Conservation (phyloP, 805 yeast species). For the Alloascoidea hylecoeti region DNA sequence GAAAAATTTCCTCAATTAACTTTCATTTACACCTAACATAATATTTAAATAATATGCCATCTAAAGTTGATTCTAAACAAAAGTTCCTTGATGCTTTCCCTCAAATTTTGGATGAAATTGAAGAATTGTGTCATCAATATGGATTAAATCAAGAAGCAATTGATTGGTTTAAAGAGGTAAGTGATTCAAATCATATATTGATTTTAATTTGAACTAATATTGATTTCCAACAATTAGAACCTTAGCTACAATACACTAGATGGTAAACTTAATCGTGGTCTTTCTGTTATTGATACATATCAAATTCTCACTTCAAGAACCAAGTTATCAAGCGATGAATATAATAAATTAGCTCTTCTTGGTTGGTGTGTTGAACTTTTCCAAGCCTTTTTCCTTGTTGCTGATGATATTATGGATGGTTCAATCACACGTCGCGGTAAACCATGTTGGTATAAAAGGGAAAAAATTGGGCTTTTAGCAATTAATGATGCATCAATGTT, state of each 20-base stretch:
- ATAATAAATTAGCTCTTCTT: slow-evolving; percentile 70
- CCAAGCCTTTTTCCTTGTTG: slow-evolving; percentile 93
- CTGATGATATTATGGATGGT: slow-evolving; percentile 97
- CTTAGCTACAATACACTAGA: slow-evolving; percentile 87
- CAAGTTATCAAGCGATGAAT: slow-evolving; percentile 53
- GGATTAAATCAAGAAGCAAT: slow-evolving; percentile 33
- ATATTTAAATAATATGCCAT: slow-evolving; percentile 12
- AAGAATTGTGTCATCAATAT: slow-evolving; percentile 8
- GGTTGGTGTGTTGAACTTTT: slow-evolving; percentile 94
- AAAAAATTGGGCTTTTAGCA: slow-evolving; percentile 79
- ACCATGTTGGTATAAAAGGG: slow-evolving; percentile 88
- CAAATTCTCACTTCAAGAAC: slow-evolving; percentile 56
- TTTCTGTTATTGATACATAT: slow-evolving; percentile 90
- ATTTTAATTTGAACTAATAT: not conserved
- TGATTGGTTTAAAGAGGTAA: slow-evolving; percentile 57
- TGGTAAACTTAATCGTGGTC: slow-evolving; percentile 92
- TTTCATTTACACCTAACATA: not conserved
- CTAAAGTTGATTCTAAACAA: slow-evolving; percentile 31
- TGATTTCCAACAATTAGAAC: slow-evolving; percentile 16
- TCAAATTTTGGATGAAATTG: slow-evolving; percentile 29
- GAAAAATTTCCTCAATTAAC: too few species aligned
- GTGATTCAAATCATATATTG: not conserved
- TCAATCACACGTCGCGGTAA: slow-evolving; percentile 97
- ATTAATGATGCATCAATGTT: slow-evolving; percentile 95
- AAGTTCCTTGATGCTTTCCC: slow-evolving; percentile 35